Conservation (phyloP, 2,329 filamentous ascomycete species). For the Diaporthe sp. region DNA sequence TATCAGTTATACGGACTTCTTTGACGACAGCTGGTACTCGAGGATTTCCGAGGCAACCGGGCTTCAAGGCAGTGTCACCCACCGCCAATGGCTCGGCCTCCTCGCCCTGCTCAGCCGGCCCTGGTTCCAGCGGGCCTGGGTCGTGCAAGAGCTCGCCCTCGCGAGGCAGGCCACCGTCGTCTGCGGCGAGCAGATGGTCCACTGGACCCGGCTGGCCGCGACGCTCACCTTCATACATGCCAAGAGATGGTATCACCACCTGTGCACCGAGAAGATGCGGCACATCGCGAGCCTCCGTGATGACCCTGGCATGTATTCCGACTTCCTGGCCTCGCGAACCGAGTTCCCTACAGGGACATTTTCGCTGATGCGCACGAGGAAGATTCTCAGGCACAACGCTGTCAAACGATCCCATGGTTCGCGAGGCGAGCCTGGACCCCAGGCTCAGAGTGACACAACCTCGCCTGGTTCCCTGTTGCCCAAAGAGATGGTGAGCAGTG, state of each 20-base stretch:
- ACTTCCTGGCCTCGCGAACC: conserved; percentile 33
- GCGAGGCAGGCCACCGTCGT: conserved; percentile 23
- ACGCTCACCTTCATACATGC: conserved; percentile 29
- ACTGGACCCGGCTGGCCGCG: conserved; percentile 28
- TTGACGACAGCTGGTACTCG: conserved; percentile 8
- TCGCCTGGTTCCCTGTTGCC: background rate
- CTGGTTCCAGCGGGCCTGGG: conserved; percentile 35
- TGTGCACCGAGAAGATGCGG: conserved; percentile 38
- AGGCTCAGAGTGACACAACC: too few species aligned
- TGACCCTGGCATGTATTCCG: background rate
- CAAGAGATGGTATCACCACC: conserved; percentile 40
- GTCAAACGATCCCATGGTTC: too few species aligned
- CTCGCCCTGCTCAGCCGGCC: conserved; percentile 29
- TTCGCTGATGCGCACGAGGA: conserved; percentile 13
- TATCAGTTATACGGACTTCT: conserved; percentile 15
- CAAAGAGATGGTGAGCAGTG: background rate
- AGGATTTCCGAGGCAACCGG: background rate
- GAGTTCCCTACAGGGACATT: background rate
- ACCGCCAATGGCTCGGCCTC: conserved; percentile 23
- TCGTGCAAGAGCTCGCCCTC: conserved; percentile 30
- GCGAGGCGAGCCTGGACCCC: too few species aligned
- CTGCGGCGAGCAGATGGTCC: conserved; percentile 28
- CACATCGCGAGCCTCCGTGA: conserved; percentile 10
- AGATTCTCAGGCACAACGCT: background rate
- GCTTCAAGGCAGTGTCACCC: background rate